Evolutionary conservation across 305 asterid genomes (phyloP).

Genomic region (Plantago coronopus): DNA sequence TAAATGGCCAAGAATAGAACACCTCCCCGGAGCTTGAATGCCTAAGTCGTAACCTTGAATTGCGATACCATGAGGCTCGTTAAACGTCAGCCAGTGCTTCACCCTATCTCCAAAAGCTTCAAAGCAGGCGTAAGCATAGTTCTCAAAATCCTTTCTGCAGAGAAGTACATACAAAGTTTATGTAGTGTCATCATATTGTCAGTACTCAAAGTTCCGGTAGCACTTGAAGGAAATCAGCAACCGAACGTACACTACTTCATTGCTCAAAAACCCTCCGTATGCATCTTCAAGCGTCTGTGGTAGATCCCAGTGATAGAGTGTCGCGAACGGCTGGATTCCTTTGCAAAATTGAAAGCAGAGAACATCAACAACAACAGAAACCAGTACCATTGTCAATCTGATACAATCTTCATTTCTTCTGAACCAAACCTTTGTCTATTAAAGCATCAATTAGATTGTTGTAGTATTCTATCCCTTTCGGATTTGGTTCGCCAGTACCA

Average conservation of each 20-base stretch:
- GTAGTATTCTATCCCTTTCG: constrained; percentile 69
- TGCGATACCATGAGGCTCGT: constrained; percentile 78
- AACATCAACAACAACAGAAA: background rate
- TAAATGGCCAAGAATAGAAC: constrained; percentile 64
- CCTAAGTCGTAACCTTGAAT: constrained; percentile 74
- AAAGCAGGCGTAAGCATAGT: constrained; percentile 66
- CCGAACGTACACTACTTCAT: constrained; percentile 43
- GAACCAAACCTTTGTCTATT: constrained; percentile 51
- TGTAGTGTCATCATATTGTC: too few species aligned
- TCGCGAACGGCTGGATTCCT: constrained; percentile 71
- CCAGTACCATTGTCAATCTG: background rate
- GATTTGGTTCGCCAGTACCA: constrained; percentile 77
- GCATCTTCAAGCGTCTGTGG: constrained; percentile 69
- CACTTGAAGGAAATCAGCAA: constrained; percentile 7
- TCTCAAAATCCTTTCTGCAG: constrained; percentile 60
- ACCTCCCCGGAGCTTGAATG: constrained; percentile 87
- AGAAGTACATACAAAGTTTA: background rate
- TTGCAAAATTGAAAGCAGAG: constrained; percentile 18
- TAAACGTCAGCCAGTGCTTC: constrained; percentile 80
- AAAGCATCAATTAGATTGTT: constrained; percentile 67
- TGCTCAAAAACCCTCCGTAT: constrained; percentile 59
- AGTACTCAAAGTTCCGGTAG: too few species aligned
- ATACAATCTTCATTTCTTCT: constrained; percentile 1
- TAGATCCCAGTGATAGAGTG: constrained; percentile 88
- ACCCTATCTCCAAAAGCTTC: constrained; percentile 74